Evolutionary conservation across 495 filamentous ascomycete species (phyloP), one percentile per base, ranked within the genome.

Genomic region (Letharia lupina): DNA sequence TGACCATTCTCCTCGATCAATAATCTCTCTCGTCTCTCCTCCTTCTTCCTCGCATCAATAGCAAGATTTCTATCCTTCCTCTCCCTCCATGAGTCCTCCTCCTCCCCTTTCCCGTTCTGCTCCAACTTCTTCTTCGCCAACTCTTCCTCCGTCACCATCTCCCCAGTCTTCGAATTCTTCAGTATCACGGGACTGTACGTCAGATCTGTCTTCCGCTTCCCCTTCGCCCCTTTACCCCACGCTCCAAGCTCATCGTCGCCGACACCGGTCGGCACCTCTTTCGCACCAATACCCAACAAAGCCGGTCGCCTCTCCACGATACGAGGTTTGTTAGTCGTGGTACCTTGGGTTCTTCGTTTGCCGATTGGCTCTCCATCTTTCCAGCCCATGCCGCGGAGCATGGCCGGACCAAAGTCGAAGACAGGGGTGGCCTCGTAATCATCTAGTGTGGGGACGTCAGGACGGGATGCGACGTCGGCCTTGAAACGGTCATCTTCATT

Each of bases 331-430:
- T 76, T 77, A 44, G 76, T 72, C 20, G 77, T 74, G 35, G 71
- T 76, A n/a, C 74, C 73, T 40, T 75, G 70, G 4, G 77, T 71
- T 28, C 81, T 77, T 16, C 83, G 81, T 72, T 83, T 82, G 10
- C 86, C 87, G 37, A 90, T 77, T 31, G 82, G 75, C 65, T 93
- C 85, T 2, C 93, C 93, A 66, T 96, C 90, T 71, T 89, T 89
- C 93, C 93, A 97, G 7, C 94, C 94, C 86, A 96, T 95, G 15
- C 91, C 90, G 10, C 91, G 84, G 37, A 99, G 81, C 61, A 98
- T 76, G 4, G 90, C 91, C 33, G 90, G 87, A 42, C 93, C 94
- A 70, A 98, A 99, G 65, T 96, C 91, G 66, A 97, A 94, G 45
- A 98, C 91, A 0, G 95, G 93, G 15, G 96, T 84, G 6, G 87